Evolutionary conservation across 305 asterid genomes (phyloP).

Genomic region (Fraxinus sp.): DNA sequence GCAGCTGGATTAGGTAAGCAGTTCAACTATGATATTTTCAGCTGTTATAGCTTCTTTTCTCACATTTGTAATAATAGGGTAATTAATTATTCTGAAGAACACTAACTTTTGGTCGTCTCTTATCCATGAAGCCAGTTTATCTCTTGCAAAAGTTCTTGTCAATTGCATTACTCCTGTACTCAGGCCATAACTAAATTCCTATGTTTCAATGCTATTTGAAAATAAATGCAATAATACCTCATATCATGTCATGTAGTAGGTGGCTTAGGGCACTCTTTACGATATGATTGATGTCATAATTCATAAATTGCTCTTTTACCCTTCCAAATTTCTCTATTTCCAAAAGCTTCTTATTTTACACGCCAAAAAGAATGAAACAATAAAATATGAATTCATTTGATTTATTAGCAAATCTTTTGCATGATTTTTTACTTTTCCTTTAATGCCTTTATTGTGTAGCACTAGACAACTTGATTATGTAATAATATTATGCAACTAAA

Average conservation of each 20-base stretch:
- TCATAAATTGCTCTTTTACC: background rate
- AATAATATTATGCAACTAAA: background rate
- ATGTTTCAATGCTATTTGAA: background rate
- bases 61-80: background rate
- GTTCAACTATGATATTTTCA: background rate
- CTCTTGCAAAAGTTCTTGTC: background rate
- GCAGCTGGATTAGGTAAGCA: slow-evolving; percentile 95
- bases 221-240: background rate
- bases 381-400: background rate
- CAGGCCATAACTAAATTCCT: background rate
- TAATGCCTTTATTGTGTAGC: background rate
- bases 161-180: background rate
- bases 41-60: slow-evolving; percentile 11
- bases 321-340: background rate
- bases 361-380: background rate
- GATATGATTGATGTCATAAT: background rate
- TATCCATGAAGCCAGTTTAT: background rate
- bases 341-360: background rate
- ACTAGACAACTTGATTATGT: background rate
- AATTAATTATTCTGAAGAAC: background rate
- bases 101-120: background rate
- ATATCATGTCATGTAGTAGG: background rate
- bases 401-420: background rate
- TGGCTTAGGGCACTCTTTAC: background rate
- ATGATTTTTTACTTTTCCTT: background rate